Evolutionary conservation across 2,329 filamentous ascomycete species (phyloP).

Genomic region (Stenocarpella maydis): DNA sequence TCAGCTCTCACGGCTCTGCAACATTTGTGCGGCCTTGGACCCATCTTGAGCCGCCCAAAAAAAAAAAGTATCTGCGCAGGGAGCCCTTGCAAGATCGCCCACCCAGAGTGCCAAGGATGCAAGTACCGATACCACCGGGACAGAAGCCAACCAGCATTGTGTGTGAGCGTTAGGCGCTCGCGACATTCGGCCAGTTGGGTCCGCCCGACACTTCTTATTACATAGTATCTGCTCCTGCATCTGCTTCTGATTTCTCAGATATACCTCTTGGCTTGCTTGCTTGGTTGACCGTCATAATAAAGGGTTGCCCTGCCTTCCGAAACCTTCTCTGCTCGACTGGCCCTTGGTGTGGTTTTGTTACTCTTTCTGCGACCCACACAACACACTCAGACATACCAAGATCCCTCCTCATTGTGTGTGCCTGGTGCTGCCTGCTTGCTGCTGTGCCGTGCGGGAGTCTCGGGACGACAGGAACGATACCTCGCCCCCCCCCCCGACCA

Average conservation of each 20-base stretch:
- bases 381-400: not conserved
- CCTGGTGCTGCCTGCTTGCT: constrained; percentile 6
- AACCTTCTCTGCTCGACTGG: not conserved
- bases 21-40: constrained; percentile 9
- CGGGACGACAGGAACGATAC: constrained; percentile 18
- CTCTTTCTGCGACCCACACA: not conserved
- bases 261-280: not conserved
- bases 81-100: constrained; percentile 9
- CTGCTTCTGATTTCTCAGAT: not conserved
- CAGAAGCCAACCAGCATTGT: constrained; percentile 17
- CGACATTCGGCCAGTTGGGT: constrained; percentile 35
- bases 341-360: not conserved
- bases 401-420: not conserved
- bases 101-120: not conserved
- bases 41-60: not conserved
- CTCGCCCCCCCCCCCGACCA: constrained; percentile 7
- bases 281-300: constrained; percentile 7
- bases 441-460: constrained; percentile 23
- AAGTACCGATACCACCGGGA: constrained; percentile 25
- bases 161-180: constrained; percentile 22
- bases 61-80: constrained; percentile 22
- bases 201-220: constrained; percentile 22
- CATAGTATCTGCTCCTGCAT: not conserved
- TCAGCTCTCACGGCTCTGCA: constrained; percentile 7
- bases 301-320: constrained; percentile 24